Conservation (phyloP, 805 yeast genomes). For the Yarrowia porcina region DNA sequence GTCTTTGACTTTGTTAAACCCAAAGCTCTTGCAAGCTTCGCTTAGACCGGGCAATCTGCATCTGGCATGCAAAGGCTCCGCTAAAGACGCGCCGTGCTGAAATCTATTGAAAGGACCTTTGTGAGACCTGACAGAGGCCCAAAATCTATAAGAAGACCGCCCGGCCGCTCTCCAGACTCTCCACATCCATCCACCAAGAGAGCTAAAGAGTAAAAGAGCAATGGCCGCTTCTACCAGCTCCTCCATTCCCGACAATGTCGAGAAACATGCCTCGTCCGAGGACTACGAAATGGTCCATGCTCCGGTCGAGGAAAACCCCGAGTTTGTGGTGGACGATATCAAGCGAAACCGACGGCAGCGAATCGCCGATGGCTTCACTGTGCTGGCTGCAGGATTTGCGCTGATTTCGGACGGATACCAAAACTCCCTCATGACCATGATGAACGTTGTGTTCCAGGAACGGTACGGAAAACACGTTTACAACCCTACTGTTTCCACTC, state of each 20-base stretch:
- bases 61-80: neutral
- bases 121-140: neutral
- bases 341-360: constrained; percentile 21
- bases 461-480: constrained; percentile 45
- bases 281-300: constrained; percentile 17
- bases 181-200: too few species aligned
- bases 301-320: constrained; percentile 10
- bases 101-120: neutral
- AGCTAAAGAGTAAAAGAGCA: too few species aligned
- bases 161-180: too few species aligned
- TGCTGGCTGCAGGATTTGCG: constrained; percentile 70
- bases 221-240: constrained; percentile 17
- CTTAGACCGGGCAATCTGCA: neutral
- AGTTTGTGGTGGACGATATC: neutral
- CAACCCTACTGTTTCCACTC: constrained; percentile 50
- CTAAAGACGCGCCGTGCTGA: constrained; percentile 18
- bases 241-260: constrained; percentile 22
- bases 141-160: neutral
- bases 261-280: neutral
- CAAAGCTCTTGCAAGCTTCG: neutral
- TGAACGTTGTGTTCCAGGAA: constrained; percentile 53
- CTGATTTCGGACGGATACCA: constrained; percentile 76
- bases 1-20: neutral
- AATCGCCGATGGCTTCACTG: constrained; percentile 37
- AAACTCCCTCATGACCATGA: constrained; percentile 69